phyloP scores from a whole-genome alignment of 805 yeast species.

The Brettanomyces custersianus region DNA sequence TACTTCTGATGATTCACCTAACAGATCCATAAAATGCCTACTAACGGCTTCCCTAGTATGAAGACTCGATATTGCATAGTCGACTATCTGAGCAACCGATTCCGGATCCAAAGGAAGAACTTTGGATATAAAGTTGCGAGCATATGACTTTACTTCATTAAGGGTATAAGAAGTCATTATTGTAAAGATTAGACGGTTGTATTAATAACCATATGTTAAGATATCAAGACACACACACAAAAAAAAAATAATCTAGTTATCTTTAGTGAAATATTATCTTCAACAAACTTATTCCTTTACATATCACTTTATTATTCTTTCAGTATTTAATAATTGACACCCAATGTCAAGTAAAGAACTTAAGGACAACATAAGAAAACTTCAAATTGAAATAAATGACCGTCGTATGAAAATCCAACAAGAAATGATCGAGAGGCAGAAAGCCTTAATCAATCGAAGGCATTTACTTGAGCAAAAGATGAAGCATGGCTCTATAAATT shows the following conservation, averaged over 20 bases:
- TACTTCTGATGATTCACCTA: slow-evolving; percentile 51
- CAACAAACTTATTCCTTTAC: too few relatives aligned
- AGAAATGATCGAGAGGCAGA: slow-evolving; percentile 1
- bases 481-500: background rate
- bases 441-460: background rate
- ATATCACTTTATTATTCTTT: too few relatives aligned
- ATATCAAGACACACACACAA: too few relatives aligned
- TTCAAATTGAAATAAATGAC: too few relatives aligned
- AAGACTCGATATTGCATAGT: slow-evolving; percentile 37
- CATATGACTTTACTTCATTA: slow-evolving; percentile 18
- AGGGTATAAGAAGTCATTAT: slow-evolving; percentile 16
- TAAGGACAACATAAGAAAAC: too few relatives aligned
- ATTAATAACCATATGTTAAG: too few relatives aligned
- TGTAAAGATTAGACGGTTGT: too few relatives aligned
- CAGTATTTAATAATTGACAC: too few relatives aligned
- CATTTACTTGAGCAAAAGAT: background rate
- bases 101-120: slow-evolving; percentile 53
- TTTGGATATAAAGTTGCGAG: slow-evolving; percentile 14
- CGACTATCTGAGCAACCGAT: slow-evolving; percentile 44
- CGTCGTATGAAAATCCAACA: background rate
- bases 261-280: too few relatives aligned
- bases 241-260: too few relatives aligned
- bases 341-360: too few relatives aligned
- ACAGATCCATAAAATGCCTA: slow-evolving; percentile 43
- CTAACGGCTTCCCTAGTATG: slow-evolving; percentile 39